Conservation (phyloP, 495 filamentous ascomycete genomes). For the Lasiosphaeriaceae sp. region DNA sequence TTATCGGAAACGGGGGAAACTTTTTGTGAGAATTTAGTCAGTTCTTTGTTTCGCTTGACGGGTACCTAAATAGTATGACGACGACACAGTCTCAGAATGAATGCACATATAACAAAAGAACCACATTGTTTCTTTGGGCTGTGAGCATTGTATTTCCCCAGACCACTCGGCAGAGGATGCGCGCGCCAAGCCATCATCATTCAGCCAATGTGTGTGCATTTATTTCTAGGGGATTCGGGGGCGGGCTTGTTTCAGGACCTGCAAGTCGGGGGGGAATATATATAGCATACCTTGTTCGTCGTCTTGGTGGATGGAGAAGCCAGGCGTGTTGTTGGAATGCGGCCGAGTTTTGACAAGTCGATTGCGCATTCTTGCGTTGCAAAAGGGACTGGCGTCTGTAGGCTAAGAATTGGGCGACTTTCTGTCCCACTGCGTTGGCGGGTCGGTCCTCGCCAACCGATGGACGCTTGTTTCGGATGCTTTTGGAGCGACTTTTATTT, state of each 20-base stretch:
- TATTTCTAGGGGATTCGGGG: conserved; percentile 3
- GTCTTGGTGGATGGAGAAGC: conserved; percentile 28
- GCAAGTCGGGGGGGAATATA: neutral
- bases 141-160: too few species aligned
- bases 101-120: too few species aligned
- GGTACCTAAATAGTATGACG: too few species aligned
- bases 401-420: neutral
- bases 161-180: conserved; percentile 1
- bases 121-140: too few species aligned
- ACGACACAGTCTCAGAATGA: too few species aligned
- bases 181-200: conserved; percentile 9
- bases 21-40: neutral
- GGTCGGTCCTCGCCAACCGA: neutral
- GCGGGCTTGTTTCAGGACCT: conserved; percentile 13
- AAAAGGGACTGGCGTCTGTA: neutral
- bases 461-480: neutral
- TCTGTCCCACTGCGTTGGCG: neutral
- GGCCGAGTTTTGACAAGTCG: conserved; percentile 32
- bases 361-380: conserved; percentile 32
- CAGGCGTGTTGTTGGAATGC: conserved; percentile 27
- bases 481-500: neutral
- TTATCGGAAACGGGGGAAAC: conserved; percentile 4
- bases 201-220: conserved; percentile 5
- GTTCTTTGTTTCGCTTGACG: neutral
- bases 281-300: conserved; percentile 32